A percentile compares a stretch with the other conserved stretches of the same genome.
phyloP scores from a whole-genome alignment of 2,329 filamentous ascomycete species.

The Didymella sp. region DNA sequence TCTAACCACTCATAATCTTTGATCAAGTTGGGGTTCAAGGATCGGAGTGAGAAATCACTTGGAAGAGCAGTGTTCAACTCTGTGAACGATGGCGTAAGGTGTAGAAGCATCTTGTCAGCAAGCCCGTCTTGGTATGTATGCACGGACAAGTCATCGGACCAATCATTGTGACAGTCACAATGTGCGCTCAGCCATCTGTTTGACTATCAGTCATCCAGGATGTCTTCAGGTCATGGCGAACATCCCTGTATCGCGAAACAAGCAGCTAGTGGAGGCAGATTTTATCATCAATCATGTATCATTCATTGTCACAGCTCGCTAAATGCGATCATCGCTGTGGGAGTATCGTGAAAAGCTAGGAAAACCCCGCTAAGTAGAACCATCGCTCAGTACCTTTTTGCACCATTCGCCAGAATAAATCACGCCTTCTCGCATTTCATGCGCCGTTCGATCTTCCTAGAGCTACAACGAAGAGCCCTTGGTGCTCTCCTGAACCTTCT shows the following conservation, averaged over 20 bases:
- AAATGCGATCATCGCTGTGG: conserved; percentile 13
- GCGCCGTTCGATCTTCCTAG: background rate
- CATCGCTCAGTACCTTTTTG: conserved; percentile 21
- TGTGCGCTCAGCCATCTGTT: too few relatives aligned
- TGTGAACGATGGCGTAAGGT: too few relatives aligned
- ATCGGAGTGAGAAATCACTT: too few relatives aligned
- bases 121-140: too few relatives aligned
- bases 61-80: too few relatives aligned
- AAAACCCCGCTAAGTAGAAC: conserved; percentile 21
- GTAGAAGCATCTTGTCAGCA: too few relatives aligned
- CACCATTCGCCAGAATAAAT: conserved; percentile 19
- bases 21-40: too few relatives aligned
- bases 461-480: conserved; percentile 21
- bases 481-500: conserved; percentile 71
- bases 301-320: conserved; percentile 20
- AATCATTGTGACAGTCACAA: too few relatives aligned
- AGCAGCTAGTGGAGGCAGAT: background rate
- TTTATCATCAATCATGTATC: conserved; percentile 12
- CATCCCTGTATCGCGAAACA: background rate
- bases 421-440: conserved; percentile 10
- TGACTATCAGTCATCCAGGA: background rate
- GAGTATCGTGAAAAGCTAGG: conserved; percentile 19
- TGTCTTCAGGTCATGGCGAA: background rate
- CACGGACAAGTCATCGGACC: too few relatives aligned
- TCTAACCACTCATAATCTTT: too few relatives aligned